Conservation (phyloP, 306 rosid genomes). For the Hippophae rhamnoides region DNA sequence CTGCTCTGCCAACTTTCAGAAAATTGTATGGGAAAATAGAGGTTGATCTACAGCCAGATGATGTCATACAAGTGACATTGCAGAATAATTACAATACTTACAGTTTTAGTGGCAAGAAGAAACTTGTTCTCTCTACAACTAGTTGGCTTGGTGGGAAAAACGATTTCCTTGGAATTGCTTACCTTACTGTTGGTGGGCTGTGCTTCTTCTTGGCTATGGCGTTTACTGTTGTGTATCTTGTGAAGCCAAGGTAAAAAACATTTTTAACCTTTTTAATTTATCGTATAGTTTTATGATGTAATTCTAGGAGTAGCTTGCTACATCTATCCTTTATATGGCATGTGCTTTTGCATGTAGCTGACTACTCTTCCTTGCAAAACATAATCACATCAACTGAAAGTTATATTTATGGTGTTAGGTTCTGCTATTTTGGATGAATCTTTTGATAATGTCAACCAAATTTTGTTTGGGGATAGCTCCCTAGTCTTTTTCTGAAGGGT, state of each 20-base stretch:
- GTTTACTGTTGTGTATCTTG: constrained; percentile 70
- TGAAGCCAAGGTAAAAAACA: constrained; percentile 70
- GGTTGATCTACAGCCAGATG: constrained; percentile 42
- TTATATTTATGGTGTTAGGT: too few species aligned
- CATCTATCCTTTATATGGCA: too few species aligned
- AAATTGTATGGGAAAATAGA: constrained; percentile 69
- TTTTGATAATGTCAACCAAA: too few species aligned
- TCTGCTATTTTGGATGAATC: too few species aligned
- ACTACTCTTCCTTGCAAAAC: too few species aligned
- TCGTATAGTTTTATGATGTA: background rate
- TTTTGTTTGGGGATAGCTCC: too few species aligned
- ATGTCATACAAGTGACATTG: constrained; percentile 30
- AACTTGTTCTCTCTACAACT: constrained; percentile 65
- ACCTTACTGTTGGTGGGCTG: constrained; percentile 77
- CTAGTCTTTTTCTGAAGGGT: too few species aligned
- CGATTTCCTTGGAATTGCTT: constrained; percentile 76
- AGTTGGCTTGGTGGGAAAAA: constrained; percentile 82
- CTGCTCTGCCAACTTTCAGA: constrained; percentile 73
- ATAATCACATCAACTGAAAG: too few species aligned
- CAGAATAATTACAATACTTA: constrained; percentile 54
- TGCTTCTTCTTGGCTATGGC: constrained; percentile 78
- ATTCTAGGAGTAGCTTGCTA: background rate
- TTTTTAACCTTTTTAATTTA: background rate
- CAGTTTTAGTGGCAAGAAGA: constrained; percentile 66
- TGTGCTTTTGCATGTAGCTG: too few species aligned